Evolutionary conservation across 2,329 filamentous ascomycete species (phyloP).

Genomic region (Trichoderma pleuroti): DNA sequence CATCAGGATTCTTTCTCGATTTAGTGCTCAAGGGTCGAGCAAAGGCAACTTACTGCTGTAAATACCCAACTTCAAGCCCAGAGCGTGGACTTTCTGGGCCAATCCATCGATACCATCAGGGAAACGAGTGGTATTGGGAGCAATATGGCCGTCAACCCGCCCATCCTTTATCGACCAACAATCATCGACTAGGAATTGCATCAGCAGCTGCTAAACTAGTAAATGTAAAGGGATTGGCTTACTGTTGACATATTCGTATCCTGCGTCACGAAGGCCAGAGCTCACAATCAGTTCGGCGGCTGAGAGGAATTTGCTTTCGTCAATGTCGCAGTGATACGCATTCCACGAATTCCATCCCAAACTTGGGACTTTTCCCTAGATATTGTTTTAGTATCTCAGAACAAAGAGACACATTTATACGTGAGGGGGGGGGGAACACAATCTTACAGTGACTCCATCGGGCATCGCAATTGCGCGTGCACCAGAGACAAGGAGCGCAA

Average conservation of each 20-base stretch:
- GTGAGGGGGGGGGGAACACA: background rate
- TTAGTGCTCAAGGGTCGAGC: background rate
- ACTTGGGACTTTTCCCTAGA: slow-evolving; percentile 33
- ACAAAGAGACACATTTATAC: background rate
- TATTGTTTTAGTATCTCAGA: background rate
- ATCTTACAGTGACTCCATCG: slow-evolving; percentile 8
- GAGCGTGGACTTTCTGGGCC: slow-evolving; percentile 50
- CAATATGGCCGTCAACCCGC: slow-evolving; percentile 33
- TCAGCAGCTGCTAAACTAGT: background rate
- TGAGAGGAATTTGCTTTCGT: slow-evolving; percentile 46
- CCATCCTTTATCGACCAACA: slow-evolving; percentile 53
- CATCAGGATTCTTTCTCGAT: background rate
- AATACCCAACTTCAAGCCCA: slow-evolving; percentile 61
- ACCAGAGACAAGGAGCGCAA: background rate
- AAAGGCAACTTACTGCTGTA: slow-evolving; percentile 49
- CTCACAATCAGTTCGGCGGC: slow-evolving; percentile 46
- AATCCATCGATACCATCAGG: slow-evolving; percentile 55
- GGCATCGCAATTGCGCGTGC: slow-evolving; percentile 12
- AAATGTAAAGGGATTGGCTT: background rate
- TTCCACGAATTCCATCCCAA: slow-evolving; percentile 54
- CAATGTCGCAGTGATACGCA: slow-evolving; percentile 49
- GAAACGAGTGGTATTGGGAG: slow-evolving; percentile 50
- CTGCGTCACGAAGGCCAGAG: slow-evolving; percentile 49
- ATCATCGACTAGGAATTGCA: slow-evolving; percentile 48
- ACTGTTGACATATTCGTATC: slow-evolving; percentile 56